Percentiles rank a stretch among this genome's conserved stretches.
phyloP scores from a whole-genome alignment of 2,329 filamentous ascomycete species.

The Neocucurbitaria cava region DNA sequence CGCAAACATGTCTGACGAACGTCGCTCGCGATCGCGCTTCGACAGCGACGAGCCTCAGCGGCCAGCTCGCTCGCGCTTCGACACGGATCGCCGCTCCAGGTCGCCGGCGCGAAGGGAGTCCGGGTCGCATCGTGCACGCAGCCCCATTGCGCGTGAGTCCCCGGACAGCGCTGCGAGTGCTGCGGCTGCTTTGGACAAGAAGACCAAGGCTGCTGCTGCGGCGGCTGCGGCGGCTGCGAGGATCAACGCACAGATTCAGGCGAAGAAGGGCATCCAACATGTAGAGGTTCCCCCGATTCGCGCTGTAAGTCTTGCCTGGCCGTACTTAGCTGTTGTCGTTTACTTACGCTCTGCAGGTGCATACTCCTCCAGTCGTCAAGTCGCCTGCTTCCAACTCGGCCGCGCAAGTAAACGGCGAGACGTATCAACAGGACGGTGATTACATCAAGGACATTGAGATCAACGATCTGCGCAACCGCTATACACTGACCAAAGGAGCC shows the following conservation, averaged over 20 bases:
- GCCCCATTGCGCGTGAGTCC: constrained; percentile 68
- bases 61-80: constrained; percentile 75
- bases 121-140: constrained; percentile 79
- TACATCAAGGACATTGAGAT: constrained; percentile 99
- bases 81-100: constrained; percentile 66
- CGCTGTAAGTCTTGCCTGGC: constrained; percentile 54
- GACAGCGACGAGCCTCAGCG: constrained; percentile 83
- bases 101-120: constrained; percentile 72
- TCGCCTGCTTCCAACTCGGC: constrained; percentile 59
- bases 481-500: constrained; percentile 94
- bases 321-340: neutral
- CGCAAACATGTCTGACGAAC: constrained; percentile 75
- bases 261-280: constrained; percentile 86
- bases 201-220: constrained; percentile 79
- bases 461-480: constrained; percentile 96
- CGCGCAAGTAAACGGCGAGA: constrained; percentile 70
- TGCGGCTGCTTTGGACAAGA: constrained; percentile 64
- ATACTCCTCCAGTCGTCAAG: constrained; percentile 60
- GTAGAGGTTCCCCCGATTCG: constrained; percentile 85
- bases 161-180: constrained; percentile 55
- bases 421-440: constrained; percentile 95
- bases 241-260: constrained; percentile 57
- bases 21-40: constrained; percentile 90
- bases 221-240: constrained; percentile 77
- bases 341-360: constrained; percentile 45